Evolutionary conservation across 345 rosid species (phyloP).

Genomic region (Gossypium turneri): DNA sequence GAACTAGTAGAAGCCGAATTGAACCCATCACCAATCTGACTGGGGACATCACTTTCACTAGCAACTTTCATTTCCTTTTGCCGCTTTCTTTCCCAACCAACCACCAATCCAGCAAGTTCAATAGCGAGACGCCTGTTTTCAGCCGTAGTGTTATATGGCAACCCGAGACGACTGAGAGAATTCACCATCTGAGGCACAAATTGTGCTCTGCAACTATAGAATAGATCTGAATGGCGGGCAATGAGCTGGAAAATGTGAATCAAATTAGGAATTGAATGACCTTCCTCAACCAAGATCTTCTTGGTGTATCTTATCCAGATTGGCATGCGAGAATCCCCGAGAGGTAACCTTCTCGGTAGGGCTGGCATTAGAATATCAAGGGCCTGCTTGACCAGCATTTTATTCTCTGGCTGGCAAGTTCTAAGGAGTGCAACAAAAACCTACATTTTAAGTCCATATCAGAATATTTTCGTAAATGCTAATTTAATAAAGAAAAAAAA

Average conservation of each 20-base stretch:
- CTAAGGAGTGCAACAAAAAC: constrained; percentile 98
- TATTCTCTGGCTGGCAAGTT: constrained; percentile 99
- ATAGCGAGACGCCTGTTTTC: constrained; percentile 98
- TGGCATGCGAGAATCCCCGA: constrained; percentile 97
- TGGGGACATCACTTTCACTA: constrained; percentile 60
- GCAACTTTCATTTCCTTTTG: constrained; percentile 79
- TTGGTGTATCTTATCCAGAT: constrained; percentile 98
- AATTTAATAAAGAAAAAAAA: neutral
- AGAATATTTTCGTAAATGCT: neutral
- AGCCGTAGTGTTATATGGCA: constrained; percentile 87
- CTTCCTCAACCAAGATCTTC: constrained; percentile 97
- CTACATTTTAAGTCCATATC: constrained; percentile 43
- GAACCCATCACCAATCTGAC: constrained; percentile 55
- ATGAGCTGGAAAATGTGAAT: constrained; percentile 98
- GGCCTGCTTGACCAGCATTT: constrained; percentile 96
- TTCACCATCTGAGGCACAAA: constrained; percentile 99
- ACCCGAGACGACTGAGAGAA: constrained; percentile 94
- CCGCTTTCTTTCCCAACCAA: constrained; percentile 97
- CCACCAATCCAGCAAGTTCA: constrained; percentile 99
- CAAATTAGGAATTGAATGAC: constrained; percentile 91
- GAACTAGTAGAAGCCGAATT: constrained; percentile 41
- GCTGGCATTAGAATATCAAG: constrained; percentile 99
- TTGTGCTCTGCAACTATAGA: constrained; percentile 96
- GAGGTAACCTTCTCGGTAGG: constrained; percentile 88
- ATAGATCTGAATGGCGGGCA: constrained; percentile 95